Evolutionary conservation across 495 filamentous ascomycete species (phyloP).

Genomic region (Aspergillus ellipticus): DNA sequence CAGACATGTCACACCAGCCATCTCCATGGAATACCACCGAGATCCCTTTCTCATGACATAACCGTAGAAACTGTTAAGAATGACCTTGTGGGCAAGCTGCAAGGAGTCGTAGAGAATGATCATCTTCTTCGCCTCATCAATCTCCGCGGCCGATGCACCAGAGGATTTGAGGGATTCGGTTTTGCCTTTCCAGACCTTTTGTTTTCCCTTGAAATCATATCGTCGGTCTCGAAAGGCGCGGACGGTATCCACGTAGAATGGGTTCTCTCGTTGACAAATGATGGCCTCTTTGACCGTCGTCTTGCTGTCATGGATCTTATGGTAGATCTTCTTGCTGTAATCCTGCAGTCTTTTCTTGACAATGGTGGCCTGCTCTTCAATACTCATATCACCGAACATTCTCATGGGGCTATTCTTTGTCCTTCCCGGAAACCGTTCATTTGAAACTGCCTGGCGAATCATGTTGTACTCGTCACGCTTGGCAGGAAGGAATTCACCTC

Average conservation of each 20-base stretch:
- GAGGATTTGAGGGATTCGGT: slow-evolving; percentile 78
- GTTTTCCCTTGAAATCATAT: slow-evolving; percentile 96
- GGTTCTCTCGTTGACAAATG: slow-evolving; percentile 97
- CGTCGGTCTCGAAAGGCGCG: slow-evolving; percentile 91
- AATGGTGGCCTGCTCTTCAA: slow-evolving; percentile 77
- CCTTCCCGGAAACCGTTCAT: slow-evolving; percentile 82
- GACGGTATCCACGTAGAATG: slow-evolving; percentile 97
- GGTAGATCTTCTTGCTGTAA: slow-evolving; percentile 98
- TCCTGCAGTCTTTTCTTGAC: slow-evolving; percentile 85
- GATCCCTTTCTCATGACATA: slow-evolving; percentile 99
- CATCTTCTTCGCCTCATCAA: slow-evolving; percentile 98
- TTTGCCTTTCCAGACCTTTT: slow-evolving; percentile 98
- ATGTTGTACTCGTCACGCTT: slow-evolving; percentile 99
- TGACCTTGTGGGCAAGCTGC: slow-evolving; percentile 97
- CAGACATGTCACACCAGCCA: slow-evolving; percentile 97
- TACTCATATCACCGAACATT: slow-evolving; percentile 73
- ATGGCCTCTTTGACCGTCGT: slow-evolving; percentile 94
- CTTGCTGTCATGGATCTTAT: slow-evolving; percentile 95
- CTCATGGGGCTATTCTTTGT: slow-evolving; percentile 64
- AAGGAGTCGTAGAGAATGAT: slow-evolving; percentile 93
- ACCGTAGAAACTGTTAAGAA: slow-evolving; percentile 98
- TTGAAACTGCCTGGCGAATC: slow-evolving; percentile 89
- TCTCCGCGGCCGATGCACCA: slow-evolving; percentile 69
- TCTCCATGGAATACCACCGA: slow-evolving; percentile 99
- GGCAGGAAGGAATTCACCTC: slow-evolving; percentile 94